Evolutionary conservation across 768 basidiomycete genomes (phyloP).

Genomic region (Mycena metata): DNA sequence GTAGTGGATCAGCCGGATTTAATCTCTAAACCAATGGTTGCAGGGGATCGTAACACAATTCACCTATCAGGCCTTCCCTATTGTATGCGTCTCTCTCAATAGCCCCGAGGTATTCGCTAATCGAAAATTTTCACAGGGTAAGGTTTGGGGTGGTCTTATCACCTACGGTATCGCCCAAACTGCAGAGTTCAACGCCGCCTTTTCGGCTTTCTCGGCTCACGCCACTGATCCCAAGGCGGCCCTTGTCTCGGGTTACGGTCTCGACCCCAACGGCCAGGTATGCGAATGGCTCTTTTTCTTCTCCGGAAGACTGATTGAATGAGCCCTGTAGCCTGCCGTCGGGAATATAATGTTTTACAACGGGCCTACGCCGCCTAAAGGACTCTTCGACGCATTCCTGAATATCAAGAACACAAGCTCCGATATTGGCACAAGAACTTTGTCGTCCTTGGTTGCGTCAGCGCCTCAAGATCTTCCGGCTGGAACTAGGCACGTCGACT

Average conservation of each 20-base stretch:
- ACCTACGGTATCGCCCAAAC: constrained; percentile 43
- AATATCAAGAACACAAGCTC: constrained; percentile 54
- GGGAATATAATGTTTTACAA: constrained; percentile 69
- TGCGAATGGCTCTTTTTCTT: constrained; percentile 15
- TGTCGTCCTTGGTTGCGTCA: constrained; percentile 55
- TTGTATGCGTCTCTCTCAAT: constrained; percentile 40
- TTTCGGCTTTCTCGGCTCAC: constrained; percentile 54
- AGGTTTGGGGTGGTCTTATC: constrained; percentile 74
- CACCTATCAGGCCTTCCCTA: constrained; percentile 65
- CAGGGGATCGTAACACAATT: constrained; percentile 74
- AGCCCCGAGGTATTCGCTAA: neutral
- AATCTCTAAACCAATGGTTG: neutral
- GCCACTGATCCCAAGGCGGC: constrained; percentile 66
- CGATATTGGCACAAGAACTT: constrained; percentile 57
- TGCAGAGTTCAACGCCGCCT: constrained; percentile 50
- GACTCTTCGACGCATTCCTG: constrained; percentile 67
- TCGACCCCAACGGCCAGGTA: constrained; percentile 52
- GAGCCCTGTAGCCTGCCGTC: constrained; percentile 40
- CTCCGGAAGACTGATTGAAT: neutral
- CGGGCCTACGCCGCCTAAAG: constrained; percentile 60
- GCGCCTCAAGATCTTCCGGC: constrained; percentile 52
- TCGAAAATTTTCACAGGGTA: constrained; percentile 31
- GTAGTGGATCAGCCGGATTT: neutral
- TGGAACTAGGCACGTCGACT: constrained; percentile 40
- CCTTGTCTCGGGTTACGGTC: constrained; percentile 62